phyloP scores from a whole-genome alignment of 2,329 filamentous ascomycete species.

The Cercospora sojina region DNA sequence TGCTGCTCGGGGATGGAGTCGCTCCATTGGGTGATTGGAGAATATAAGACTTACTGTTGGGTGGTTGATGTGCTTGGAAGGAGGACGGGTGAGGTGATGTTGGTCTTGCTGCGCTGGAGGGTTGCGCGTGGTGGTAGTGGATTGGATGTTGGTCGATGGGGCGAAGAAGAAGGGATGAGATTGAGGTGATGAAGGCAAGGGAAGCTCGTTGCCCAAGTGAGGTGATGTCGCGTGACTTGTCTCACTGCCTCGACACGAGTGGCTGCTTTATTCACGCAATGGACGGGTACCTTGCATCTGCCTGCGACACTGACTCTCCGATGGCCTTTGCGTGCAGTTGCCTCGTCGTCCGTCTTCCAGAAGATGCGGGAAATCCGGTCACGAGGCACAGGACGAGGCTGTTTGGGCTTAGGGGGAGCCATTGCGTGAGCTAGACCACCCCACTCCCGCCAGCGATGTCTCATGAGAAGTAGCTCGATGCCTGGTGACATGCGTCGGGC shows the following conservation, averaged over 20 bases:
- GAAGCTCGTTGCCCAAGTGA: constrained; percentile 1
- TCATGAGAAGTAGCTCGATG: constrained; percentile 7
- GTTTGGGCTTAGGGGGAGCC: neutral
- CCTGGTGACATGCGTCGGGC: constrained; percentile 3
- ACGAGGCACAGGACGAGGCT: neutral
- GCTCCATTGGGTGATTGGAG: neutral
- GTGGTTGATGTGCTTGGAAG: neutral
- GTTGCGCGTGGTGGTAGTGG: constrained; percentile 2
- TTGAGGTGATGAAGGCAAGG: constrained; percentile 1
- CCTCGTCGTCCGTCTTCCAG: neutral
- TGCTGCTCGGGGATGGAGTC: neutral
- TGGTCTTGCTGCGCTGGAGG: neutral
- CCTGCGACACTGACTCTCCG: neutral
- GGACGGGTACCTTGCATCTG: constrained; percentile 6
- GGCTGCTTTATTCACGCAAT: neutral
- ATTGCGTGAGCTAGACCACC: constrained; percentile 4
- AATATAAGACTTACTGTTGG: constrained; percentile 9
- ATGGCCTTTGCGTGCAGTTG: neutral
- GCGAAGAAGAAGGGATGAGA: neutral
- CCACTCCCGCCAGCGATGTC: constrained; percentile 1
- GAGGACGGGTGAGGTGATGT: neutral
- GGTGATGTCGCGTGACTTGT: constrained; percentile 6
- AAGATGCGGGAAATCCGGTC: neutral
- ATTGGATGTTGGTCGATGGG: neutral
- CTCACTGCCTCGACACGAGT: neutral